Evolutionary conservation across 257 asterid genomes (phyloP).

Genomic region (Solanum sejunctum): DNA sequence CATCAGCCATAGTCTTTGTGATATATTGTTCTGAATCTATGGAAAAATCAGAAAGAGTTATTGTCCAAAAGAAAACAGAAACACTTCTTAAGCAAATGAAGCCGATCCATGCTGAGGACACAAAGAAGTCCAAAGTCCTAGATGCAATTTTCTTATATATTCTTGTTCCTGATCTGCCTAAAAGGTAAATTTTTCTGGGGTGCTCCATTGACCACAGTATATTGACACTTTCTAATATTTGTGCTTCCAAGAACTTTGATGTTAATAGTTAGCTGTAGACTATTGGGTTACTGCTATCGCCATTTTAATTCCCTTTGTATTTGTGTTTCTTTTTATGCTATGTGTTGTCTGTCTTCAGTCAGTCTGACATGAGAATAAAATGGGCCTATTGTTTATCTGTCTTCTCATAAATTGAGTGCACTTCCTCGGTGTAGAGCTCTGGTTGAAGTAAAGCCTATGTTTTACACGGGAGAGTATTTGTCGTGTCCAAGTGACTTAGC

Average conservation of each 20-base stretch:
- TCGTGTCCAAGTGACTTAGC: slow-evolving; percentile 18
- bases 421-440: slow-evolving; percentile 43
- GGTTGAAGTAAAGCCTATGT: slow-evolving; percentile 87
- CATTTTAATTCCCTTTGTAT: neutral
- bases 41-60: slow-evolving; percentile 37
- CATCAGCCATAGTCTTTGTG: slow-evolving; percentile 42
- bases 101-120: slow-evolving; percentile 18
- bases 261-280: neutral
- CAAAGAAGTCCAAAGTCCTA: slow-evolving; percentile 22
- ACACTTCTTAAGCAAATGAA: slow-evolving; percentile 44
- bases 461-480: slow-evolving; percentile 33
- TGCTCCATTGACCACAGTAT: neutral
- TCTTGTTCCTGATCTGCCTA: slow-evolving; percentile 95
- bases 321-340: neutral
- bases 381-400: neutral
- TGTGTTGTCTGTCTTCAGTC: neutral
- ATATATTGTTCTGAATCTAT: slow-evolving; percentile 65
- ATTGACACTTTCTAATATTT: neutral
- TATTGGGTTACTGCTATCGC: neutral
- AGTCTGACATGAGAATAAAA: neutral
- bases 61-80: slow-evolving; percentile 45
- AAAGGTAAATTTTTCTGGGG: slow-evolving; percentile 37
- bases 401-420: neutral
- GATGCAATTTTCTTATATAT: slow-evolving; percentile 52
- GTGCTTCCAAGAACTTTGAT: neutral